Percentiles rank a stretch among this genome's conserved stretches.
phyloP scores from a whole-genome alignment of 192 early-diverging fungal genomes.

The Podila horticola region DNA sequence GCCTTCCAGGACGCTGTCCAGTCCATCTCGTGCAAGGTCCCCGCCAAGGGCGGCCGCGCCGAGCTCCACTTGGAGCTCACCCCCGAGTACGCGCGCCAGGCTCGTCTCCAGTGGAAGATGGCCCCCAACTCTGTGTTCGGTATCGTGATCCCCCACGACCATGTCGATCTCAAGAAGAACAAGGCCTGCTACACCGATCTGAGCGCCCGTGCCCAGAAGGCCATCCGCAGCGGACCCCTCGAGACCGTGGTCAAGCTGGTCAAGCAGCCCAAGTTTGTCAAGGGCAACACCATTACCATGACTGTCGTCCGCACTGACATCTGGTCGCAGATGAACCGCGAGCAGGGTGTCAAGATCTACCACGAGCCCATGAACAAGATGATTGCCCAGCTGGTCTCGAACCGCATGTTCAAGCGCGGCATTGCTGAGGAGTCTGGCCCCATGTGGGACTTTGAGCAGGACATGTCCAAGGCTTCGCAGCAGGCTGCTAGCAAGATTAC shows the following conservation, averaged over 20 bases:
- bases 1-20: conserved; percentile 37
- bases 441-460: conserved; percentile 42
- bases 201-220: conserved; percentile 7
- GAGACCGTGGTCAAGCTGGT: conserved; percentile 46
- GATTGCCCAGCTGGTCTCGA: neutral
- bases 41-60: neutral
- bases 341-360: conserved; percentile 20
- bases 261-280: conserved; percentile 25
- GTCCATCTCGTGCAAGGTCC: conserved; percentile 15
- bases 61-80: conserved; percentile 20
- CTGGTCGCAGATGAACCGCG: conserved; percentile 47
- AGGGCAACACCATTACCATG: conserved; percentile 16
- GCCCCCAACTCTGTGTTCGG: conserved; percentile 11
- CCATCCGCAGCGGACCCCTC: conserved; percentile 2
- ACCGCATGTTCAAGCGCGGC: conserved; percentile 20
- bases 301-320: conserved; percentile 23
- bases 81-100: conserved; percentile 17
- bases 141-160: conserved; percentile 37
- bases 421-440: conserved; percentile 32
- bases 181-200: conserved; percentile 13
- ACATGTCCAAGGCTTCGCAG: conserved; percentile 12
- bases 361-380: conserved; percentile 20
- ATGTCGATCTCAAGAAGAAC: conserved; percentile 40
- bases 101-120: conserved; percentile 17
- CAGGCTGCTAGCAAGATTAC: neutral